Evolutionary conservation across 176 grass and related monocot species (phyloP).

Genomic region (Aegilops umbellulata): DNA sequence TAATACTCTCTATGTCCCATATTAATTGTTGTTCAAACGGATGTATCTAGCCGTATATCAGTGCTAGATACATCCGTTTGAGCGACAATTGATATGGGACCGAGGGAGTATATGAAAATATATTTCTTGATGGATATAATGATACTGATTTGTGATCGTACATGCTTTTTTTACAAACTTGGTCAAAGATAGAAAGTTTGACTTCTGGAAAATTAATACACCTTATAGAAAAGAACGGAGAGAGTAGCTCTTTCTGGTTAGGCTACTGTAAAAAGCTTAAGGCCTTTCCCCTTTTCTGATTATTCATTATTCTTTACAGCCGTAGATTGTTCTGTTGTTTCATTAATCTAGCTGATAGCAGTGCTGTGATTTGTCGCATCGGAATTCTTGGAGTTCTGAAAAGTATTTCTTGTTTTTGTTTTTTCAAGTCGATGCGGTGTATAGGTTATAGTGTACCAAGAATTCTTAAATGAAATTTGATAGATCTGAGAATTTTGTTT

Average conservation of each 20-base stretch:
- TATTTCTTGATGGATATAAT: not conserved
- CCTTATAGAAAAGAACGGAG: not conserved
- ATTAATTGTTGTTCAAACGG: too few species aligned
- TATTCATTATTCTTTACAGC: slow-evolving; percentile 18
- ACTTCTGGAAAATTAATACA: not conserved
- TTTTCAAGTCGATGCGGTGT: not conserved
- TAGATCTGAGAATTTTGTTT: not conserved
- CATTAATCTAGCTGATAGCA: not conserved
- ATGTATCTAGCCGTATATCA: too few species aligned
- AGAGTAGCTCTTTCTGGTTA: not conserved
- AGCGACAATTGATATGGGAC: too few species aligned
- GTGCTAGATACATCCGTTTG: too few species aligned
- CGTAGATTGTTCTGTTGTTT: not conserved
- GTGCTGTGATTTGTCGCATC: not conserved
- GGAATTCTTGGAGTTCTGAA: not conserved
- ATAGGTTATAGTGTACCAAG: not conserved
- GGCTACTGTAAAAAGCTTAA: not conserved
- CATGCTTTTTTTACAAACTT: not conserved
- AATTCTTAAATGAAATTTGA: not conserved
- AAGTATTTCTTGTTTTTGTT: not conserved
- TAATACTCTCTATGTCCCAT: too few species aligned
- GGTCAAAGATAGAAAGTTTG: not conserved
- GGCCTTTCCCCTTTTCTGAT: not conserved
- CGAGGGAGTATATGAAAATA: too few species aligned
- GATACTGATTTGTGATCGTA: not conserved